phyloP scores from a whole-genome alignment of 306 rosid species.

The Cicer judaicum region DNA sequence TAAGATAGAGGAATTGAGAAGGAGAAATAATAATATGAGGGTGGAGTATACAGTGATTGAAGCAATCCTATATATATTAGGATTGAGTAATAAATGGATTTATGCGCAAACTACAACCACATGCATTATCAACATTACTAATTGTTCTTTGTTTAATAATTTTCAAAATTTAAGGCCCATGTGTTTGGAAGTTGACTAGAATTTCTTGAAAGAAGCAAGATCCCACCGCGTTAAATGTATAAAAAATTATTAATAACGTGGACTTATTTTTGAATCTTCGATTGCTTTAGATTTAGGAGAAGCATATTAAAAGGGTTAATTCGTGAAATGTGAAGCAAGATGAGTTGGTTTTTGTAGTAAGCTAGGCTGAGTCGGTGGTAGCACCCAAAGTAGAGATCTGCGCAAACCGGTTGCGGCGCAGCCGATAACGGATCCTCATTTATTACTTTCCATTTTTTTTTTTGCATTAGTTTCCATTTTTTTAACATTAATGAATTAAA shows the following conservation, averaged over 20 bases:
- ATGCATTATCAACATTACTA: constrained; percentile 25
- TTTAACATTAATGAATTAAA: background rate
- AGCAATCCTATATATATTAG: constrained; percentile 18
- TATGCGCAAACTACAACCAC: constrained; percentile 19
- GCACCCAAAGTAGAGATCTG: constrained; percentile 43
- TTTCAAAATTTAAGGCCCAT: constrained; percentile 18
- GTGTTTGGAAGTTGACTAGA: constrained; percentile 43
- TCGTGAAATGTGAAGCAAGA: constrained; percentile 45
- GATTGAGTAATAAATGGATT: constrained; percentile 9
- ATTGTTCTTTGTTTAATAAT: constrained; percentile 11
- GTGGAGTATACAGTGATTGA: constrained; percentile 19
- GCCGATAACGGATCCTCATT: constrained; percentile 66
- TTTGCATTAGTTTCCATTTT: no score
- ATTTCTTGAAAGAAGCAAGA: constrained; percentile 42
- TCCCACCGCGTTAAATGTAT: constrained; percentile 3
- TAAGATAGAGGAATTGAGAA: constrained; percentile 30
- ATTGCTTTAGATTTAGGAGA: constrained; percentile 36
- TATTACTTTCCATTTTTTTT: constrained; percentile 32
- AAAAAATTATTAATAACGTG: background rate
- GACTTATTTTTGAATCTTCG: background rate
- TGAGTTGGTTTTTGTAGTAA: constrained; percentile 42
- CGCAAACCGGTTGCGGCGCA: constrained; percentile 64
- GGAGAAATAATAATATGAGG: constrained; percentile 1
- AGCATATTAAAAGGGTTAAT: constrained; percentile 42
- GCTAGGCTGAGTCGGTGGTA: constrained; percentile 50